Evolutionary conservation across 208 protist genomes (phyloP), one percentile per base, ranked within the genome.

Genomic region (Porcisia hertigi): DNA sequence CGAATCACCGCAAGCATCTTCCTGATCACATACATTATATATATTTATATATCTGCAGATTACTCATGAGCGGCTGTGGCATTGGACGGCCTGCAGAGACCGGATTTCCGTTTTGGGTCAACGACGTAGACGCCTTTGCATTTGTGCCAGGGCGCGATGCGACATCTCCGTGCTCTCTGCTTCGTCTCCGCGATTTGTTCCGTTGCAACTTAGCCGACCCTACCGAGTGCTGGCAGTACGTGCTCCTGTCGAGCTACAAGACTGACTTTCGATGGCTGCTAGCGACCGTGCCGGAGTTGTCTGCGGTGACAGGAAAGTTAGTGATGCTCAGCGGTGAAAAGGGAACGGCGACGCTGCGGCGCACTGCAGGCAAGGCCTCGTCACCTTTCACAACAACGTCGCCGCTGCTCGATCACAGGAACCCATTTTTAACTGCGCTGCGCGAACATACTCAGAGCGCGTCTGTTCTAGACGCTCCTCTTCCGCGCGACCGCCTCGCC

Each of bases 191-290:
- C 6, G 85, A 93, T 66, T 34, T 95, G 11, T 86, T 95, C 58
- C 69, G 80, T 67, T 91, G 85, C 73, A 74, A 92, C 78, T 66
- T 71, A 0, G 0, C 53, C n/a, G 76, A 87, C 58, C 49, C 65
- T 16, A 43, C 76, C 23, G 88, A 95, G 71, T 72, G 79, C 39
- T 96, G 92, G 89, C 70, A 59, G 7, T 62, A 86, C 72, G 79
- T 94, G 12, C 73, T 96, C 0, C 80, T 94, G 14, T 84, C 86
- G 0, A 94, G 84, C 74, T 96, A 89, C 82, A 71, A 90, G 80
- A 94, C 86, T n/a, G 92, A 96, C 69, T 57, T 92, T 7, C 69
- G 77, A 34, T 96, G 89, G 88, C 69, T 96, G 45, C 73, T 92
- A 59, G 36, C 64, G 16, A 58, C 81, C 16, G 86, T 82, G 20